Base-by-base conservation (phyloP, 352 stramenopile genomes). In the Phytophthora agathidicida region DNA sequence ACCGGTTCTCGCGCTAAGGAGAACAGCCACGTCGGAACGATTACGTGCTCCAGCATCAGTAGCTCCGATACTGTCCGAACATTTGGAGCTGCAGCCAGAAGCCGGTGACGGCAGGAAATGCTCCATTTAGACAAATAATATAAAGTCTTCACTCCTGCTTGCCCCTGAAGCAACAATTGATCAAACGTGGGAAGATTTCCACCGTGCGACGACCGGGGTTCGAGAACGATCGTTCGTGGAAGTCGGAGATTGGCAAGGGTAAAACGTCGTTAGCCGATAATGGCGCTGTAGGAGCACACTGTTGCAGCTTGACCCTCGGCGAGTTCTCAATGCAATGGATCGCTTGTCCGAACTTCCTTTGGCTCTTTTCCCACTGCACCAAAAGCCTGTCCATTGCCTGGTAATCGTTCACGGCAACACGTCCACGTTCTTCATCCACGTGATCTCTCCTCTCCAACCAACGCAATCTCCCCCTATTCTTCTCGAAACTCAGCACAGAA, bases 121-220 rank as follows among this genome's bases (percentile, higher is more conserved):
- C 23, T 64, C 43, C 23, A 65, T 65, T 20, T 71, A 66, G 20
- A 42, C 20, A 39, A 0, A 46, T 19, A 17, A 32, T 32, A 17
- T 33, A 39, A 30, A 30, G 22, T 46, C 3, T n/a, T n/a, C n/a
- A n/a, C n/a, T 62, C 22, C 77, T 91, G 53, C 90, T 93, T 80
- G 86, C 58, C 3, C 76, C 58, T 1, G 28, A 65, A 0, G 37
- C 69, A 2, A 71, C 86, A 48, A 79, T 88, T 27, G 72, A 51
- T 3, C 37, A 86, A 28, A 76, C 73, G 38, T 59, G 76, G 6
- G 43, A 53, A 7, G 75, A 88, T 47, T 75, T 75, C 30, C 67
- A 86, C 42, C 23, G 31, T 1, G 55, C 45, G 7, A 65, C 71
- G 46, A 88, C 88, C 62, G 80, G 77, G n/a, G 5, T 89, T 89